These are phyloP conservation scores for Penicillium sp. DNA, from an alignment of 2,329 filamentous ascomycete species.

Conservation along the genomic window DNA sequence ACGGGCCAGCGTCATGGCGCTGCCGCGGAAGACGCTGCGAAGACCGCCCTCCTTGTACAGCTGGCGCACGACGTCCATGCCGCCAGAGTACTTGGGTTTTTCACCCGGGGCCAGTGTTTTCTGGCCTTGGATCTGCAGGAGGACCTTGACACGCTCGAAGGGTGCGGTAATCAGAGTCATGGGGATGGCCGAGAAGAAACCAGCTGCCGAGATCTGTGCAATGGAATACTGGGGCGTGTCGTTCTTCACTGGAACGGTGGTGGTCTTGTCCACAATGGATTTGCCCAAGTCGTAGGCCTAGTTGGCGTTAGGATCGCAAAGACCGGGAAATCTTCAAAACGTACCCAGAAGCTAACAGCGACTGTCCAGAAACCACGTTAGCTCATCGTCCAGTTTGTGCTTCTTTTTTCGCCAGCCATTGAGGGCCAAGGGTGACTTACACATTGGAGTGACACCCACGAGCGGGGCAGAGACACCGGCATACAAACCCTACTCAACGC, in stretches of 20 bases:
- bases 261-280: conserved; percentile 68
- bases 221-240: conserved; percentile 65
- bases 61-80: conserved; percentile 84
- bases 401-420: not conserved
- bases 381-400: not conserved
- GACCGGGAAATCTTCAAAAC: conserved; percentile 11
- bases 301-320: conserved; percentile 39
- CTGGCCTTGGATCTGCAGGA: conserved; percentile 95
- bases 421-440: conserved; percentile 54
- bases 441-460: conserved; percentile 97
- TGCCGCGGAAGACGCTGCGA: conserved; percentile 87
- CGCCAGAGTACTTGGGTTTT: conserved; percentile 86
- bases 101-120: conserved; percentile 78
- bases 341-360: conserved; percentile 63
- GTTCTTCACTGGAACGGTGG: conserved; percentile 60
- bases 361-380: conserved; percentile 41
- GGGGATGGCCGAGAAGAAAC: conserved; percentile 95
- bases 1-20: conserved; percentile 82
- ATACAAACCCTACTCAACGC: conserved; percentile 65
- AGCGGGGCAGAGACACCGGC: conserved; percentile 94
- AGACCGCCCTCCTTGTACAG: conserved; percentile 88
- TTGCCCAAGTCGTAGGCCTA: conserved; percentile 97
- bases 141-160: conserved; percentile 97
- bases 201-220: conserved; percentile 81
- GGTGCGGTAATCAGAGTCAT: conserved; percentile 98